Conservation (phyloP, 805 yeast genomes). For the Blastobotrys terrestris region DNA sequence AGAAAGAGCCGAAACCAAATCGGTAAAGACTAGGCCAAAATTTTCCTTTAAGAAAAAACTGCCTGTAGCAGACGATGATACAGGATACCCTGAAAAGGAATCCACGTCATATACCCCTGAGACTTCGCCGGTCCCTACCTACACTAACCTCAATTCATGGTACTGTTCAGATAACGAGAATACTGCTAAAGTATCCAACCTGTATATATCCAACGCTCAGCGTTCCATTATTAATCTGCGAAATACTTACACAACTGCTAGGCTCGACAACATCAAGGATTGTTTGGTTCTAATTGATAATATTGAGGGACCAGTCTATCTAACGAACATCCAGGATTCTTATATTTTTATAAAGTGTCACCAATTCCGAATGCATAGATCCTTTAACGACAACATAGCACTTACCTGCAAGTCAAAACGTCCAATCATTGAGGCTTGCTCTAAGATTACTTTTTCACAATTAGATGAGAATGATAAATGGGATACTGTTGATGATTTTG, state of each 20-base stretch:
- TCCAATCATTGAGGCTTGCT: slow-evolving; percentile 26
- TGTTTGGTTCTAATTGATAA: slow-evolving; percentile 16
- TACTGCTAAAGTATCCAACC: neutral
- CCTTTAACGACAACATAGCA: slow-evolving; percentile 15
- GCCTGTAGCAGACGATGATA: neutral
- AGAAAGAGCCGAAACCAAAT: neutral
- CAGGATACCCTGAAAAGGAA: neutral
- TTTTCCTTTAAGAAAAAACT: slow-evolving; percentile 1
- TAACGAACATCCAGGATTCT: slow-evolving; percentile 15
- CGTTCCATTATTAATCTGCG: slow-evolving; percentile 6
- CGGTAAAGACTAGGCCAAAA: slow-evolving; percentile 3
- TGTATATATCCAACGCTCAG: slow-evolving; percentile 7
- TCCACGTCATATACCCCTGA: neutral
- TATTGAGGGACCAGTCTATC: slow-evolving; percentile 22
- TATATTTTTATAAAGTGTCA: slow-evolving; percentile 19
- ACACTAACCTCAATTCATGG: neutral
- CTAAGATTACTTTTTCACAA: slow-evolving; percentile 17
- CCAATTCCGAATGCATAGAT: slow-evolving; percentile 26
- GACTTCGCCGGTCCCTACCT: no score
- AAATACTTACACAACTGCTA: slow-evolving; percentile 6
- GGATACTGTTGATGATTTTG: slow-evolving; percentile 25
- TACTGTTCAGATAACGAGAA: neutral
- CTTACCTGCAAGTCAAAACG: slow-evolving; percentile 22
- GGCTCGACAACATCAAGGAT: slow-evolving; percentile 13
- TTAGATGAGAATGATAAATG: slow-evolving; percentile 5